These are phyloP conservation scores for Colletotrichum lindemuthianum DNA, from an alignment of 2,329 filamentous ascomycete genomes.

Conservation along the genomic window DNA sequence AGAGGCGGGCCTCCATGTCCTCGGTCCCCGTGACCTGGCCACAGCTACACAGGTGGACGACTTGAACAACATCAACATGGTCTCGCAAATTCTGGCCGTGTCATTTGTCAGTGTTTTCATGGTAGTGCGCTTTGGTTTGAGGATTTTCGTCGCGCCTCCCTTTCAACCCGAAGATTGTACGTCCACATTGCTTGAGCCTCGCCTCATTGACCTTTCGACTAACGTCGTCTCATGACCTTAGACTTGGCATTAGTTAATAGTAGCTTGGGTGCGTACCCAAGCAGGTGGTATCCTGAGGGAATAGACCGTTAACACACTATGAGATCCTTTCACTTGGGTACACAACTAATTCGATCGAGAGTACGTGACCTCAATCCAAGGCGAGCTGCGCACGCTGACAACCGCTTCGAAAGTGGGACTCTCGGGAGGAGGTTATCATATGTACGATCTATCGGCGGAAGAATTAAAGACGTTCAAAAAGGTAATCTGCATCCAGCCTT, in stretches of 20 bases:
- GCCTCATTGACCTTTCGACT: neutral
- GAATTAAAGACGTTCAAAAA: neutral
- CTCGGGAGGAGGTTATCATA: neutral
- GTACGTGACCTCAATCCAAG: constrained; percentile 30
- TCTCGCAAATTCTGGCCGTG: constrained; percentile 42
- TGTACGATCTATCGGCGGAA: neutral
- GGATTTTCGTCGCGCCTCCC: constrained; percentile 36
- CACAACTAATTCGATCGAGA: constrained; percentile 37
- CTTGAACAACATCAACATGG: constrained; percentile 40
- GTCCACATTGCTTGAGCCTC: neutral
- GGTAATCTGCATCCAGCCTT: neutral
- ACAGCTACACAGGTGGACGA: constrained; percentile 34
- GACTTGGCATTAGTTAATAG: constrained; percentile 10
- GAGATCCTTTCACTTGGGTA: constrained; percentile 43
- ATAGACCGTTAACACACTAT: neutral
- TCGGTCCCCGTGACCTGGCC: neutral
- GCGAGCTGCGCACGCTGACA: neutral
- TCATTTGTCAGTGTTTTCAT: constrained; percentile 40
- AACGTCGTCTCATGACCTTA: neutral
- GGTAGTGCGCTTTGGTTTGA: constrained; percentile 40
- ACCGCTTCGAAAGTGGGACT: neutral
- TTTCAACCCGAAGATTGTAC: constrained; percentile 42
- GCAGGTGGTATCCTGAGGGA: neutral
- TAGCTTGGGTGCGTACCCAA: constrained; percentile 5
- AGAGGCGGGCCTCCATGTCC: no score